Evolutionary conservation across 495 filamentous ascomycete genomes (phyloP).

Genomic region (Xylaria longipes): DNA sequence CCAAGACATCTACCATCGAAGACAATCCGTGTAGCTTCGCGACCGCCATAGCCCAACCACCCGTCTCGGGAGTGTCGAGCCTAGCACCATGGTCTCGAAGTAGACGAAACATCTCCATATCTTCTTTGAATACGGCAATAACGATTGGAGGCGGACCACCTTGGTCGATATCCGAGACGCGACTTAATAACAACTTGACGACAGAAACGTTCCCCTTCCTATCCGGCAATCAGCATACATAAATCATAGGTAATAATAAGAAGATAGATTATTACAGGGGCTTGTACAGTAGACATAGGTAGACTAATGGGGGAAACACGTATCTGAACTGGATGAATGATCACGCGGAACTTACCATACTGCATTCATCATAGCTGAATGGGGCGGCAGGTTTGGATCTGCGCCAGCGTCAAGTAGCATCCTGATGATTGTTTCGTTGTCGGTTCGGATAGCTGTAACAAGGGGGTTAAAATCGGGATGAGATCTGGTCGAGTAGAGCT

Average conservation of each 20-base stretch:
- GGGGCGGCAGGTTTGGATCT: not conserved
- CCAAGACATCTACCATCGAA: slow-evolving; percentile 17
- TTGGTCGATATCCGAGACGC: not conserved
- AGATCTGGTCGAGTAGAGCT: not conserved
- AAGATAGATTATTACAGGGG: not conserved
- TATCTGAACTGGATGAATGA: not conserved
- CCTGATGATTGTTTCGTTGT: not conserved
- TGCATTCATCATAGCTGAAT: not conserved
- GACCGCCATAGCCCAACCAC: not conserved
- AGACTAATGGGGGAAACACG: not conserved
- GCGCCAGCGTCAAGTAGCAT: slow-evolving; percentile 11
- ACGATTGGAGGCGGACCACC: not conserved
- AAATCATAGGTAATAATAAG: not conserved
- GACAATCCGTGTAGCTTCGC: not conserved
- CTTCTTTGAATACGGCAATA: not conserved
- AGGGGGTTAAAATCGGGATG: not conserved
- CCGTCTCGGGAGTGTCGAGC: slow-evolving; percentile 8
- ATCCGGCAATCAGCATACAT: not conserved
- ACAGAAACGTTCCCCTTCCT: not conserved
- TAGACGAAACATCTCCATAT: slow-evolving; percentile 5
- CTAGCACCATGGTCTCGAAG: slow-evolving; percentile 6
- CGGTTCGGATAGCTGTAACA: not conserved
- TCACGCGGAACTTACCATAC: not conserved
- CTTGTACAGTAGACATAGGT: too few species aligned
- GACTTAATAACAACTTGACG: not conserved